Base-by-base conservation (phyloP, 352 stramenopile species). In the Phytophthora lateralis region DNA sequence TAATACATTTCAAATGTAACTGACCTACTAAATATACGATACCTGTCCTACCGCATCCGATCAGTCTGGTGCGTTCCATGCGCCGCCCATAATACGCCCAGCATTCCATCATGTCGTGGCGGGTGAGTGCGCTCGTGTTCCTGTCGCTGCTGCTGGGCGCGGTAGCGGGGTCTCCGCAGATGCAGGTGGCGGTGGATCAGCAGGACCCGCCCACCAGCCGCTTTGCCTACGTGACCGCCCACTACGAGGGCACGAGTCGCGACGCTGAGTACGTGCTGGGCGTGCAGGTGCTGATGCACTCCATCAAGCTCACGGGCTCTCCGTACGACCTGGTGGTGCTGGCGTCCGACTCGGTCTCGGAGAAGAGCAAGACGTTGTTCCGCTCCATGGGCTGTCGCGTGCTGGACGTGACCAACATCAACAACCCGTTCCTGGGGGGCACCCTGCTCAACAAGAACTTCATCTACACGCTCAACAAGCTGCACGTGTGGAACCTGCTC, bases 401-500 rank as follows among this genome's bases (percentile, higher is more conserved):
- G 17, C 55, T 93, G 34, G 86, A 95, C 62, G 88, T 96, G 27
- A 83, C 71, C 29, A 95, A 96, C 66, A 95, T 96, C 43, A 73
- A 92, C 43, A 96, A 96, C 56, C 88, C 88, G 37, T 96, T 92
- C 46, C 52, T 91, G 0, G 79, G 83, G 20, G 72, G 83, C 21
- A 93, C 84, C 38, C 71, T 93, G 3, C 66, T 58, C 46, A 96
- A 96, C 78, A 91, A 93, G 64, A 81, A 85, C 69, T 96, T 96
- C 55, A 93, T 95, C 71, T 95, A 88, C 80, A 96, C 86, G 54
- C 75, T 96, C 55, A 96, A 96, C 75, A 96, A 96, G 63, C 75
- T 96, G 32, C 87, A 93, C 66, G 86, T 97, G 35, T 97, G 88
- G 84, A 95, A 96, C 49, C 75, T 97, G 69, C 75, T 94, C 51